Conservation (phyloP, 345 rosid species). For the Bretschneidera sinensis region DNA sequence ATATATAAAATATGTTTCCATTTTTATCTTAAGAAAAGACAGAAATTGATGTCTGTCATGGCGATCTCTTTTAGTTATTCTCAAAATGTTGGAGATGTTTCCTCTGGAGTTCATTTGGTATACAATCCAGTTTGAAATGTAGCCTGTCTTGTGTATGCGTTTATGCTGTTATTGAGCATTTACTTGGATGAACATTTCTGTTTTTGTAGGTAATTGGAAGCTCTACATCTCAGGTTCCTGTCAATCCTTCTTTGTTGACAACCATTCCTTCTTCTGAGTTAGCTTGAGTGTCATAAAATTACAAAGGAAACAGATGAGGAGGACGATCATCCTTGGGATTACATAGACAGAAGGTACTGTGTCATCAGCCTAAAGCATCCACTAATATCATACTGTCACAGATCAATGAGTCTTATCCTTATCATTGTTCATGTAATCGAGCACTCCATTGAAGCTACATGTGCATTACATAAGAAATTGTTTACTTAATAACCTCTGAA, state of each 20-base stretch:
- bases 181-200: neutral
- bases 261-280: neutral
- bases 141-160: neutral
- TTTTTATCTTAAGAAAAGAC: neutral
- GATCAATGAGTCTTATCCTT: too few relatives aligned
- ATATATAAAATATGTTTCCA: neutral
- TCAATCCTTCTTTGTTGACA: neutral
- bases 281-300: neutral
- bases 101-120: neutral
- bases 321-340: neutral
- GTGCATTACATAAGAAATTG: too few relatives aligned
- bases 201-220: slow-evolving; percentile 6
- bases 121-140: neutral
- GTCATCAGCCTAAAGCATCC: neutral
- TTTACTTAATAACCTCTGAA: neutral
- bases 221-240: neutral
- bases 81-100: slow-evolving; percentile 13
- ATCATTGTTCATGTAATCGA: neutral
- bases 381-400: too few relatives aligned
- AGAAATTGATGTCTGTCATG: neutral
- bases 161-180: neutral
- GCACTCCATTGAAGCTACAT: neutral
- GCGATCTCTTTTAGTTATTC: slow-evolving; percentile 12
- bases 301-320: neutral
- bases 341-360: neutral